Percentiles rank a stretch among this genome's conserved stretches.
Conservation (phyloP, 371 early-diverging fungal species). For the Mucor irregularis region DNA sequence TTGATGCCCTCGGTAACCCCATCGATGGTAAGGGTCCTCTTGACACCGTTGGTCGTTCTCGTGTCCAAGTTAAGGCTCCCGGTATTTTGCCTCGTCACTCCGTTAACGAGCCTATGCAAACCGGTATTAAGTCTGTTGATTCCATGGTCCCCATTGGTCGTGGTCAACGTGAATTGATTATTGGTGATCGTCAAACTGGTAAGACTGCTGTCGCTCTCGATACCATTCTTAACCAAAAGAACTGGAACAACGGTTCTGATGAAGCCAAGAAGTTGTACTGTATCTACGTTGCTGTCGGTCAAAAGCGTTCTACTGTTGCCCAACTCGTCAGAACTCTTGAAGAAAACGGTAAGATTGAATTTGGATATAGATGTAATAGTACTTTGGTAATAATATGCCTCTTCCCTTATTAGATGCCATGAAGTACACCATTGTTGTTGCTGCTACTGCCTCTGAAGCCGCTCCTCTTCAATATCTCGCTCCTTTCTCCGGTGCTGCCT, state of each 20-base stretch:
- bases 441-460: conserved; percentile 95
- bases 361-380: background rate
- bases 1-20: conserved; percentile 97
- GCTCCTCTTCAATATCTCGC: conserved; percentile 96
- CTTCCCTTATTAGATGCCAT: conserved; percentile 22
- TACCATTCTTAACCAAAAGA: conserved; percentile 96
- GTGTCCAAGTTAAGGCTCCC: conserved; percentile 96
- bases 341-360: conserved; percentile 60
- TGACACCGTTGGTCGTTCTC: conserved; percentile 74
- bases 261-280: conserved; percentile 78
- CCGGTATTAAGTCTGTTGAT: conserved; percentile 97
- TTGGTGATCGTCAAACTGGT: conserved; percentile 98
- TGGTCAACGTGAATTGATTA: conserved; percentile 98
- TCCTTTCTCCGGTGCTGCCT: conserved; percentile 93
- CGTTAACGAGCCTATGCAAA: conserved; percentile 97
- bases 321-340: conserved; percentile 96
- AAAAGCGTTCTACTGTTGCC: conserved; percentile 97
- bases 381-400: too few species aligned
- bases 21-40: conserved; percentile 98
- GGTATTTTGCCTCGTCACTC: conserved; percentile 97
- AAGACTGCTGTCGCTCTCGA: conserved; percentile 96
- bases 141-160: conserved; percentile 98
- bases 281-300: conserved; percentile 96
- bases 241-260: conserved; percentile 75
- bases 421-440: conserved; percentile 95